Conservation (phyloP, 306 rosid species). For the Sicyos baderoa region DNA sequence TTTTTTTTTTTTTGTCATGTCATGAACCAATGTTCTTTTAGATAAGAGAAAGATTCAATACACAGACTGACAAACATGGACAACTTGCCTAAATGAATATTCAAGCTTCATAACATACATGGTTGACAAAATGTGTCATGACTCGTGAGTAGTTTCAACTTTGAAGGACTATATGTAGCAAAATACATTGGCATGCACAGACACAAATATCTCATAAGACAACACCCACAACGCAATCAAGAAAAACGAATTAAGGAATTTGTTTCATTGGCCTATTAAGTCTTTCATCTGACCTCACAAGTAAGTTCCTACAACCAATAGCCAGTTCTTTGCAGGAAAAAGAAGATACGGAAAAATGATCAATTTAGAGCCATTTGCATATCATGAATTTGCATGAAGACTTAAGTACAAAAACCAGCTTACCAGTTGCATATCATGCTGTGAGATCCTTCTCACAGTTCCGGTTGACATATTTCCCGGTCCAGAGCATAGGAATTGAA, state of each 20-base stretch:
- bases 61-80: neutral
- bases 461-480: conserved; percentile 58
- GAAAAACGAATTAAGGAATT: neutral
- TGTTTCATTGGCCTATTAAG: neutral
- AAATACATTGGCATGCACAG: neutral
- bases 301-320: conserved; percentile 1
- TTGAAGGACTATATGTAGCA: neutral
- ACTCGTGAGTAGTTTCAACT: neutral
- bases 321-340: neutral
- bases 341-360: neutral
- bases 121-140: neutral
- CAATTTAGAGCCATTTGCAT: neutral
- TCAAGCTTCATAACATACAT: conserved; percentile 12
- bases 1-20: neutral
- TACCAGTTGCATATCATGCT: conserved; percentile 82
- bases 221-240: neutral
- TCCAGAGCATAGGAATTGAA: conserved; percentile 13
- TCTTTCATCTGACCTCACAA: conserved; percentile 1
- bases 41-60: neutral
- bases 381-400: no score
- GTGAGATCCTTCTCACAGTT: conserved; percentile 65
- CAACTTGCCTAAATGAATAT: neutral
- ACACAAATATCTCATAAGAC: neutral
- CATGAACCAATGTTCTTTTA: neutral
- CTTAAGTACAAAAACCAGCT: conserved; percentile 28